A percentile compares a stretch with the other conserved stretches of the same genome.
These are phyloP conservation scores for Solidago caesia DNA, from an alignment of 129 eudicot genomes.

Conservation along the genomic window DNA sequence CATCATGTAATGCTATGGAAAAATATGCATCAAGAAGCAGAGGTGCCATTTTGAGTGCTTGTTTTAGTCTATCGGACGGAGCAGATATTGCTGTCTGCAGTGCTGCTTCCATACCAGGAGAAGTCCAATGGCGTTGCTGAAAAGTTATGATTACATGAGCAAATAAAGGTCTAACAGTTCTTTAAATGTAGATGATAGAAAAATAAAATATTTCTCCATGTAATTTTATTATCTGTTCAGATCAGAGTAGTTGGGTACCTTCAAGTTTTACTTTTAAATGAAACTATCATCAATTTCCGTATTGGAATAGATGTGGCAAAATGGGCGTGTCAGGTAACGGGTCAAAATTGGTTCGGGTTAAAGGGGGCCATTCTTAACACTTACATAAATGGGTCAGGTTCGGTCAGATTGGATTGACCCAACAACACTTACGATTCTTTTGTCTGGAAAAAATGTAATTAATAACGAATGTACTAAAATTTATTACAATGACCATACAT, in stretches of 20 bases:
- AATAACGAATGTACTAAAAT: background rate
- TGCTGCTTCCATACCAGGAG: conserved; percentile 84
- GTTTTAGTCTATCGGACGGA: conserved; percentile 73
- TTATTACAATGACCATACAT: background rate
- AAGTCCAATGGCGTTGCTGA: conserved; percentile 96
- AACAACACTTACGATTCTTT: background rate
- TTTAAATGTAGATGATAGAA: background rate
- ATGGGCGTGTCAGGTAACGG: background rate
- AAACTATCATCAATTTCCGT: background rate
- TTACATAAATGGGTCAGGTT: background rate
- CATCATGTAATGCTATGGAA: conserved; percentile 71
- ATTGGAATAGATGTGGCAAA: conserved; percentile 4
- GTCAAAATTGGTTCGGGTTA: background rate
- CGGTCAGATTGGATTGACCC: background rate
- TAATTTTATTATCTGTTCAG: background rate
- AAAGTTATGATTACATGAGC: conserved; percentile 27
- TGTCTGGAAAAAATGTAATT: background rate
- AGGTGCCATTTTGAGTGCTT: conserved; percentile 78
- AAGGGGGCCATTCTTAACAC: too few relatives aligned
- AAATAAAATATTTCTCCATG: background rate
- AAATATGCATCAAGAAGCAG: conserved; percentile 82
- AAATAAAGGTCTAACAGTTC: background rate
- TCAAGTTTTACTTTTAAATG: background rate
- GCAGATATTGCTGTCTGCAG: conserved; percentile 62
- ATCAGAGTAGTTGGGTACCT: background rate